Base-by-base conservation (phyloP, 1,284 basidiomycete genomes). In the Tylopilus orsonianus region DNA sequence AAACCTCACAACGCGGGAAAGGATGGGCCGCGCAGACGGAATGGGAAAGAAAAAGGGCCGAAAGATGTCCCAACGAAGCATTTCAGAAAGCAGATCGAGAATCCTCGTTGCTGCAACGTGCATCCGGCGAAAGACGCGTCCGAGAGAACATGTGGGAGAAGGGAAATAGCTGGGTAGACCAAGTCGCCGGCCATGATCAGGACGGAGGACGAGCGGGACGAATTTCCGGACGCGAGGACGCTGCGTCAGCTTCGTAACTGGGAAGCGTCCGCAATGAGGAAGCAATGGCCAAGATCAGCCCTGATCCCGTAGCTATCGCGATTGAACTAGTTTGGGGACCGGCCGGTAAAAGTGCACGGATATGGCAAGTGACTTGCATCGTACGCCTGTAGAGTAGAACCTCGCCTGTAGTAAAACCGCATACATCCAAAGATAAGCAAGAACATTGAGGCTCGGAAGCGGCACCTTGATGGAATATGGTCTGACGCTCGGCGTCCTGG, bases 41-140 rank as follows among this genome's bases (percentile, higher is more conserved):
- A 53, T 26, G 44, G 34, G 16, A n/a, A 8, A 14, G 5, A 32
- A 20, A 19, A n/a, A 34, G 37, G 24, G 56, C 27, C 12, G 38
- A 16, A 19, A 41, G 39, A n/a, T 20, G 3, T 26, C 24, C 13
- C 19, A 32, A 19, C 12, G 23, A 22, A 1, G n/a, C 13, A 2
- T 36, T 46, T 30, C 23, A 23, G 38, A 34, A 45, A 41, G 32
- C 6, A 32, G 33, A 58, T 43, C 37, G 41, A 19, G 24, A 30
- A 46, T 49, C 57, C 57, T 58, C 57, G 35, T 48, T 53, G 60
- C 36, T 43, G 9, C 48, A 43, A 48, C 60, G 27, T 59, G 56
- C 30, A 46, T 20, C 30, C 40, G 20, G 44, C 10, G 14, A 46
- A 18, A 23, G 34, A 40, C 22, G 6, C 18, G 8, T 19, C 52